Conservation (phyloP, 2,329 filamentous ascomycete species). For the Fusarium torreyae region DNA sequence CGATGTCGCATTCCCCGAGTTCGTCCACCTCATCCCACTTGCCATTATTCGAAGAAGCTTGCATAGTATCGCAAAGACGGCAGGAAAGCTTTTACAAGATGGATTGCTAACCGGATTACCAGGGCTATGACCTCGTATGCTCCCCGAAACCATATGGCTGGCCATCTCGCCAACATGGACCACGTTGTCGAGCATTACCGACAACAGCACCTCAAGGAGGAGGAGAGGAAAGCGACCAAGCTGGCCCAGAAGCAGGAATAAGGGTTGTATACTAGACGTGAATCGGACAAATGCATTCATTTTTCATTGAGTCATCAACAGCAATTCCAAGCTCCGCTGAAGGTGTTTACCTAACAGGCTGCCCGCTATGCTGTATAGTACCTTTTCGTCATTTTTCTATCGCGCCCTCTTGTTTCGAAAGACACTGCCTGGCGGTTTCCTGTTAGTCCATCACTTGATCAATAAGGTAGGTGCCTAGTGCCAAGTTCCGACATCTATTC, state of each 20-base stretch:
- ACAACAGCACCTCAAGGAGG: slow-evolving; percentile 67
- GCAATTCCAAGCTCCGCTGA: slow-evolving; percentile 1
- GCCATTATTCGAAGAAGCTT: neutral
- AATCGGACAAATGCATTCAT: slow-evolving; percentile 46
- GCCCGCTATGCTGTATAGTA: too few species aligned
- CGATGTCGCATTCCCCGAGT: slow-evolving; percentile 72
- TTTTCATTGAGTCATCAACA: slow-evolving; percentile 37
- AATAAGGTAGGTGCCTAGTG: neutral
- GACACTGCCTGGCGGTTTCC: neutral
- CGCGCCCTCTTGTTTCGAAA: slow-evolving; percentile 1
- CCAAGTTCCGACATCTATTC: neutral
- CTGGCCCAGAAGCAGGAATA: slow-evolving; percentile 59
- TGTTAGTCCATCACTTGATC: neutral
- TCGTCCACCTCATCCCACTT: slow-evolving; percentile 53
- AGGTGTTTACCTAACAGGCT: neutral
- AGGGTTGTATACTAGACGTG: slow-evolving; percentile 49
- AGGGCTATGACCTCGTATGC: slow-evolving; percentile 67
- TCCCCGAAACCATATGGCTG: slow-evolving; percentile 68
- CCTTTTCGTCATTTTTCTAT: neutral
- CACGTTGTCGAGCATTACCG: slow-evolving; percentile 71
- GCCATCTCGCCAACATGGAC: slow-evolving; percentile 68
- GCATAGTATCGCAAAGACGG: neutral
- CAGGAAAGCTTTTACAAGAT: neutral
- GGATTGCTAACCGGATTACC: slow-evolving; percentile 41
- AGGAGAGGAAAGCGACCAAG: slow-evolving; percentile 69